Evolutionary conservation across 371 early-diverging fungal genomes (phyloP).

Genomic region (Entomophthora muscae): DNA sequence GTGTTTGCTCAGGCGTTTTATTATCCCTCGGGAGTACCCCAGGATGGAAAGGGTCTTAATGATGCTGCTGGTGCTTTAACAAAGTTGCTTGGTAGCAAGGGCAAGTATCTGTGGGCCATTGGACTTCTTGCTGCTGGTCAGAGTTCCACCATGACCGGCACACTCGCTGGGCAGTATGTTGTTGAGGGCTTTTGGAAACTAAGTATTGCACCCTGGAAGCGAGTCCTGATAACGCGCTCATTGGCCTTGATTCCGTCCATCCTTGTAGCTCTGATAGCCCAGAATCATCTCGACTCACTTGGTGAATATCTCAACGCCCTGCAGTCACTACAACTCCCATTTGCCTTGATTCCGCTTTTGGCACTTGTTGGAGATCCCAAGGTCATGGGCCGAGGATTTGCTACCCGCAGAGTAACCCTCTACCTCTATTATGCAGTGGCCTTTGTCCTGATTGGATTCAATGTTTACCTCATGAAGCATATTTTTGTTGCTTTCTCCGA

Average conservation of each 20-base stretch:
- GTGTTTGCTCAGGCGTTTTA: conserved; percentile 48
- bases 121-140: conserved; percentile 56
- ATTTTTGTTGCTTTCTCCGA: not conserved
- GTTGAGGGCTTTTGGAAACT: conserved; percentile 50
- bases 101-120: conserved; percentile 42
- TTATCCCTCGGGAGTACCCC: conserved; percentile 13
- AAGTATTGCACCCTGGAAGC: conserved; percentile 38
- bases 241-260: conserved; percentile 49
- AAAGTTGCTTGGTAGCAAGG: conserved; percentile 28
- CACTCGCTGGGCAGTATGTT: conserved; percentile 55
- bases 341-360: conserved; percentile 49
- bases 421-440: not conserved
- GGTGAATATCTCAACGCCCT: conserved; percentile 48
- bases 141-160: conserved; percentile 50
- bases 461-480: not conserved
- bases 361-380: conserved; percentile 22
- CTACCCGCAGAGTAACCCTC: not conserved
- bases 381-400: conserved; percentile 6
- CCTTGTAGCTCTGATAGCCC: conserved; percentile 37
- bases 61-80: conserved; percentile 41
- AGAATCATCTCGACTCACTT: conserved; percentile 38
- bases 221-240: conserved; percentile 41
- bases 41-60: conserved; percentile 23
- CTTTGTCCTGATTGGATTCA: not conserved
- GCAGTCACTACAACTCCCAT: conserved; percentile 53